Evolutionary conservation across 805 yeast genomes (phyloP).

Genomic region (Myxozyma lipomycoides): DNA sequence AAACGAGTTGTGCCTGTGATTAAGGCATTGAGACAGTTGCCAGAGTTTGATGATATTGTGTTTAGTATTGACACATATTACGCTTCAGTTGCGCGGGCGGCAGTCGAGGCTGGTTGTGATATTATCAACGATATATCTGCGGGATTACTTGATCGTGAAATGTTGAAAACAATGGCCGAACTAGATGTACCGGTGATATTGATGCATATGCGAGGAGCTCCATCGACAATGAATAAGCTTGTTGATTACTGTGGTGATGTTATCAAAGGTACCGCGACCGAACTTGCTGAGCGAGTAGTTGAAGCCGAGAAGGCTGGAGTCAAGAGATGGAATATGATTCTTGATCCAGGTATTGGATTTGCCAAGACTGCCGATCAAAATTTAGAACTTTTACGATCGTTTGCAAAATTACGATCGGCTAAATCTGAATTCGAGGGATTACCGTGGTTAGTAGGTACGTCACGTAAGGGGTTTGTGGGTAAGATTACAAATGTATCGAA

Average conservation of each 20-base stretch:
- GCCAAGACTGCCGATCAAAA: slow-evolving; percentile 81
- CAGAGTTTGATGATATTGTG: slow-evolving; percentile 42
- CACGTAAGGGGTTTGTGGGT: slow-evolving; percentile 85
- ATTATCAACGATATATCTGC: slow-evolving; percentile 88
- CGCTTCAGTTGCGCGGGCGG: slow-evolving; percentile 63
- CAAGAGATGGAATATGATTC: slow-evolving; percentile 80
- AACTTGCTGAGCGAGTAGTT: slow-evolving; percentile 53
- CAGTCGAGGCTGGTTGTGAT: slow-evolving; percentile 76
- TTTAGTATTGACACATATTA: slow-evolving; percentile 89
- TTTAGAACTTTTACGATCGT: slow-evolving; percentile 51
- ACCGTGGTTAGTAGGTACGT: slow-evolving; percentile 70
- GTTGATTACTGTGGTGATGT: slow-evolving; percentile 50
- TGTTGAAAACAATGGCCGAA: slow-evolving; percentile 66
- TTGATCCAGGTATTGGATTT: slow-evolving; percentile 96
- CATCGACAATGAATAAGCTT: slow-evolving; percentile 62
- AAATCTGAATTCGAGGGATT: slow-evolving; percentile 30
- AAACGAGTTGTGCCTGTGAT: slow-evolving; percentile 68
- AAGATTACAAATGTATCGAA: slow-evolving; percentile 54
- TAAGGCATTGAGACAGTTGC: slow-evolving; percentile 49
- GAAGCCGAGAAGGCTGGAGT: slow-evolving; percentile 63
- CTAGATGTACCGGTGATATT: slow-evolving; percentile 67
- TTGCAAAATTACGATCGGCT: slow-evolving; percentile 28
- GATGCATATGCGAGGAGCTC: slow-evolving; percentile 82
- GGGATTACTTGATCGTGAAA: slow-evolving; percentile 63
- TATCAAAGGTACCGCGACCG: slow-evolving; percentile 58